Base-by-base conservation (phyloP, 768 basidiomycete species). In the Kwoniella europaea region DNA sequence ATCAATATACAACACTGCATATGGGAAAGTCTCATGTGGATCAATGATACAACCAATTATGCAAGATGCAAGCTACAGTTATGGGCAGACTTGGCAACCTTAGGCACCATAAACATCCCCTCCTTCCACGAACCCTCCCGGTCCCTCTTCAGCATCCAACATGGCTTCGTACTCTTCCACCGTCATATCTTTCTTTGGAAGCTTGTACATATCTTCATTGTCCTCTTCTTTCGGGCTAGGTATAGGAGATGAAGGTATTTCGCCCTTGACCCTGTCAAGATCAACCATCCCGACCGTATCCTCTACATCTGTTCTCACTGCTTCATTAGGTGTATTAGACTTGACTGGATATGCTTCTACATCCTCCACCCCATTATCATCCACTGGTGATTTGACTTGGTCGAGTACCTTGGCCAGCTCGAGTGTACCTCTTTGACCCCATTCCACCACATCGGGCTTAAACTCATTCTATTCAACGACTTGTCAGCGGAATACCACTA, bases 371-470 rank as follows among this genome's bases (percentile, higher is more conserved):
- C 52, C 61, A 18, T 15, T 44, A 10, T 9, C 46, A 41, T 57
- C 41, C 27, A 68, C n/a, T n/a, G 65, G 71, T 18, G 56, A 71
- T 59, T 74, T 76, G 16, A 84, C 76, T 57, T 84, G 65, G 53
- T 82, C 87, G 42, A 98, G 85, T 61, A 98, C 91, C 42, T 79
- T 88, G 53, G 86, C 86, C 77, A 91, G 92, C 46, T 86, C 86
- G 29, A 97, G 85, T 75, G 92, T 89, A 3, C 90, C 91, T 67
- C 88, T 87, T 81, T 90, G 88, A 5, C 95, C 95, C 95, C 95
- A 98, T 27, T 88, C 89, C 29, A 89, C 89, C 0, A 89, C 90
- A 13, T 86, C 86, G 10, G 95, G 95, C 68, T 95, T 89, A 82
- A 98, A 97, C 18, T 92, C 90, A 27, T 89, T 78, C 79, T 80